Percentiles rank a stretch among this genome's conserved stretches.
phyloP scores from a whole-genome alignment of 495 filamentous ascomycete genomes.

The Aspergillus leporis region DNA sequence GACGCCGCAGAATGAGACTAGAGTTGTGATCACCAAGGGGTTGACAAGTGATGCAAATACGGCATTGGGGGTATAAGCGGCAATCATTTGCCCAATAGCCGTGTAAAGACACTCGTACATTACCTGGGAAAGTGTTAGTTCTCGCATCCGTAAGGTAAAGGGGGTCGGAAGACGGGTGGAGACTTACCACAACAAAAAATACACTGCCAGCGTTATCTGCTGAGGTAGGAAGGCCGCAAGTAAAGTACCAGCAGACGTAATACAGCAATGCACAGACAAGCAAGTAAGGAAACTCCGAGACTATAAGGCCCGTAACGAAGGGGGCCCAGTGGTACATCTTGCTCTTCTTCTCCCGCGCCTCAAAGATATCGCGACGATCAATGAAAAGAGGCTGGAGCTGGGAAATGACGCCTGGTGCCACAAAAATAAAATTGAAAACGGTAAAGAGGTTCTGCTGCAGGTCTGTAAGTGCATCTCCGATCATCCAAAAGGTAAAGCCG shows the following conservation, averaged over 20 bases:
- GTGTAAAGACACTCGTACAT: conserved; percentile 57
- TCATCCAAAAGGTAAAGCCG: conserved; percentile 48
- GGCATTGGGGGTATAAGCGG: conserved; percentile 60
- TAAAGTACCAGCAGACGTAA: conserved; percentile 57
- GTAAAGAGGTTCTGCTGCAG: conserved; percentile 43
- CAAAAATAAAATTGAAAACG: conserved; percentile 56
- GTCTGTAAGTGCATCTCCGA: conserved; percentile 27
- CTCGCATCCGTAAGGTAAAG: too few species aligned
- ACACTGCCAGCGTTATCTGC: conserved; percentile 53
- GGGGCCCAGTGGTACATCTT: conserved; percentile 58
- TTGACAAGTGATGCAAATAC: conserved; percentile 56
- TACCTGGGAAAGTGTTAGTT: too few species aligned
- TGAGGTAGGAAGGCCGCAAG: conserved; percentile 40
- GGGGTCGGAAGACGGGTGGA: too few species aligned
- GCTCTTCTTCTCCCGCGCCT: conserved; percentile 52
- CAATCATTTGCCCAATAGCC: conserved; percentile 61
- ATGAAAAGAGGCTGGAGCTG: conserved; percentile 58
- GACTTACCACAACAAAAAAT: conserved; percentile 56
- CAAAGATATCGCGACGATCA: conserved; percentile 53
- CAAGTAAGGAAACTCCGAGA: conserved; percentile 57
- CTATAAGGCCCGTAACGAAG: conserved; percentile 51
- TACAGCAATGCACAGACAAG: conserved; percentile 51
- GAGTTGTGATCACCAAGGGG: conserved; percentile 58
- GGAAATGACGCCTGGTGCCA: conserved; percentile 49
- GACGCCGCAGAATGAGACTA: conserved; percentile 58